Evolutionary conservation across 2,329 filamentous ascomycete species (phyloP), one percentile per base, ranked within the genome.

Genomic region (Colletotrichum melonis): DNA sequence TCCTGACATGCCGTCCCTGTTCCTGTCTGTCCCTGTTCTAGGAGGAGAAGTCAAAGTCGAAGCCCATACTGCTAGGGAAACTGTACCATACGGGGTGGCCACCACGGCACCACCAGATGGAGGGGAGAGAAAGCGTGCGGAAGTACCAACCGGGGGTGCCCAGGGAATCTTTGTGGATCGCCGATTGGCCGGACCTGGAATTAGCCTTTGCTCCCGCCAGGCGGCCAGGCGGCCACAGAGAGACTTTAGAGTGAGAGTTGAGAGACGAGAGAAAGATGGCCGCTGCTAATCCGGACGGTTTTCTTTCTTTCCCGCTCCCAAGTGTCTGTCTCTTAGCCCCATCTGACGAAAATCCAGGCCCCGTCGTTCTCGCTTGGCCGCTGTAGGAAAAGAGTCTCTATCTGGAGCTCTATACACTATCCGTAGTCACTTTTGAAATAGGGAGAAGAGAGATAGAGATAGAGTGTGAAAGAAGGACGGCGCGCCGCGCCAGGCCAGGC

Each of bases 171-270:
- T 22, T 67, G 52, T 63, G 65, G 57, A 69, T 69, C 69, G 58
- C 65, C 69, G 65, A 72, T 72, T 72, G 69, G 58, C 65, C 69
- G 65, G 49, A 68, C 69, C 63, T 63, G 69, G 58, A 63, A 32
- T 30, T 66, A 66, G 42, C 58, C 56, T 52, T 52, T 24, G 16
- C 38, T 42, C 38, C 38, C 38, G 14, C 38, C 38, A 42, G 38
- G 6, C 38, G 38, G 38, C 38, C 38, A 42, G 32, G 32, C 32
- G 32, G 32, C 32, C 32, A 35, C 9, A 35, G 32, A 35, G 38
- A 42, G 14, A 19, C 14, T 42, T 42, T 14, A 42, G 16, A 42
- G 38, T 42, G 14, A 42, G 38, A 42, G 38, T 42, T 42, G 38
- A 42, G 38, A 42, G 38, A 42, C 38, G 19, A 42, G 38, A 42